These are phyloP conservation scores for Colletotrichum magnum DNA, from an alignment of 2,329 filamentous ascomycete genomes.

Conservation along the genomic window DNA sequence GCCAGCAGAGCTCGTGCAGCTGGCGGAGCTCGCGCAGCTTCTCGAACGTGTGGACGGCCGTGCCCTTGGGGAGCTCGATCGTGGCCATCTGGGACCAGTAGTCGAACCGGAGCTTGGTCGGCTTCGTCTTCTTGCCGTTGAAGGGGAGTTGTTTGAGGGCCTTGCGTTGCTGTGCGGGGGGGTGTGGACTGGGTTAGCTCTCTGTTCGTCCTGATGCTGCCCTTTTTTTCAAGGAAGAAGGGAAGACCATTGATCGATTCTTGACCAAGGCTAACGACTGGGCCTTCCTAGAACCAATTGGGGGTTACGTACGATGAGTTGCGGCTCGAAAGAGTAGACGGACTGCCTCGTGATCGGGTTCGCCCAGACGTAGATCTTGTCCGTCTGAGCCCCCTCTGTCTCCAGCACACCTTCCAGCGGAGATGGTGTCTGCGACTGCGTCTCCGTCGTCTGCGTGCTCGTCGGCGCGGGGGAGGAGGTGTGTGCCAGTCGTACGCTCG, in stretches of 20 bases:
- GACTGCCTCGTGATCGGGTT: constrained; percentile 66
- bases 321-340: constrained; percentile 65
- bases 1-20: constrained; percentile 75
- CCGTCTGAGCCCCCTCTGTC: constrained; percentile 51
- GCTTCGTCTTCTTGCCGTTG: constrained; percentile 77
- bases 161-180: constrained; percentile 47
- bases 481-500: constrained; percentile 56
- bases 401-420: too few relatives aligned
- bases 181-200: background rate
- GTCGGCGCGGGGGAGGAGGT: constrained; percentile 37
- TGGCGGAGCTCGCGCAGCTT: constrained; percentile 75
- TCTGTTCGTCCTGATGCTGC: background rate
- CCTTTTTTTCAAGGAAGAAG: too few relatives aligned
- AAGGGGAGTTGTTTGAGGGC: constrained; percentile 72
- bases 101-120: constrained; percentile 75
- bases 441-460: constrained; percentile 47
- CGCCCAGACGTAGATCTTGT: constrained; percentile 70
- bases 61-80: constrained; percentile 69
- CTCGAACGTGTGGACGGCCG: constrained; percentile 68
- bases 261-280: background rate
- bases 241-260: background rate
- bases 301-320: constrained; percentile 58
- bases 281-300: background rate
- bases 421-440: constrained; percentile 47
- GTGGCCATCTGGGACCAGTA: constrained; percentile 75